Evolutionary conservation across 140 eudicot genomes (phyloP).

Genomic region (Cichorium intybus): DNA sequence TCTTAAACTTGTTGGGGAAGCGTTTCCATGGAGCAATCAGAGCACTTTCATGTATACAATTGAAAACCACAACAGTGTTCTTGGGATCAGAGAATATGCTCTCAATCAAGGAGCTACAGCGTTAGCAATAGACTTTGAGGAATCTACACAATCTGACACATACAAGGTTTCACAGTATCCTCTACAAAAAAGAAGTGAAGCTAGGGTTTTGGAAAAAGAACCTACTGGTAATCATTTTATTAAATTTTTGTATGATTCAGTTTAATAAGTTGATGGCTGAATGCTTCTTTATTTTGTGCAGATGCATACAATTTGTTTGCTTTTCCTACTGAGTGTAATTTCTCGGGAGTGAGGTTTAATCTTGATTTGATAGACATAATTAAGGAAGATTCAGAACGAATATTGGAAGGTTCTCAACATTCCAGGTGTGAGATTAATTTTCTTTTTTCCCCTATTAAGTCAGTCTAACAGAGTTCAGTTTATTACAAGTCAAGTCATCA

Average conservation of each 20-base stretch:
- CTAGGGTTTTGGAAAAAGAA: constrained; percentile 27
- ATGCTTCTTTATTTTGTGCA: constrained; percentile 24
- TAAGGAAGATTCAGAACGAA: constrained; percentile 53
- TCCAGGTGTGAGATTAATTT: constrained; percentile 42
- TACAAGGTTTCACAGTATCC: constrained; percentile 40
- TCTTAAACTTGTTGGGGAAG: constrained; percentile 90
- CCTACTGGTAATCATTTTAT: constrained; percentile 39
- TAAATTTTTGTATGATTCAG: neutral
- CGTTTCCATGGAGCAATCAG: constrained; percentile 82
- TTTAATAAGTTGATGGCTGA: neutral
- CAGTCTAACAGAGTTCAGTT: too few species aligned
- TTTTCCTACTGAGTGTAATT: constrained; percentile 94
- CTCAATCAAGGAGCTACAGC: constrained; percentile 73
- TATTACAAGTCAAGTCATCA: too few species aligned
- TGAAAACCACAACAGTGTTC: constrained; percentile 96
- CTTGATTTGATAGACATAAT: constrained; percentile 60
- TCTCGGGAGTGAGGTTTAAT: constrained; percentile 82
- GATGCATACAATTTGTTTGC: constrained; percentile 82
- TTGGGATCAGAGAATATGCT: constrained; percentile 96
- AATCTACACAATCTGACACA: constrained; percentile 28
- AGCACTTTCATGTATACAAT: constrained; percentile 82
- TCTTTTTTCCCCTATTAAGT: too few species aligned
- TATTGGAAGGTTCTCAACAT: constrained; percentile 43
- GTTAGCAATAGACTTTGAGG: constrained; percentile 68
- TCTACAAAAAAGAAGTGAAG: constrained; percentile 53